A percentile compares a stretch with the other conserved stretches of the same genome.
Evolutionary conservation across 371 early-diverging fungal genomes (phyloP).

Genomic region (Coemansia sp.): DNA sequence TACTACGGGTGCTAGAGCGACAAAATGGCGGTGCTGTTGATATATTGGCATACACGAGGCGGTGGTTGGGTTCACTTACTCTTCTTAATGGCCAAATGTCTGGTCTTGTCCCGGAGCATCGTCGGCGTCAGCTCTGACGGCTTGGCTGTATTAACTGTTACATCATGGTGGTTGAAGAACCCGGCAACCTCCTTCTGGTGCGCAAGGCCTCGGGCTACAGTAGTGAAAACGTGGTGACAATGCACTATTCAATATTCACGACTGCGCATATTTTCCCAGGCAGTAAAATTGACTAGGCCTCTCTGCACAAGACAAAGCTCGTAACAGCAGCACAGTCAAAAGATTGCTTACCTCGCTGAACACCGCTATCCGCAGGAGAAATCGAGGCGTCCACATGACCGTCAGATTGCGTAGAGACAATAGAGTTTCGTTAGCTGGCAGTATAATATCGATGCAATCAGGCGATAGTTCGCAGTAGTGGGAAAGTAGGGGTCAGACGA

Average conservation of each 20-base stretch:
- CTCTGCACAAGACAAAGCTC: neutral
- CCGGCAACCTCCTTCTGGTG: slow-evolving; percentile 40
- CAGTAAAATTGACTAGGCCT: neutral
- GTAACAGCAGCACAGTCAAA: neutral
- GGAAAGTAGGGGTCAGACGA: neutral
- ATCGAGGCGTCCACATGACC: slow-evolving; percentile 2
- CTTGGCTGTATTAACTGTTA: slow-evolving; percentile 42
- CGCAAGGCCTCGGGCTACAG: slow-evolving; percentile 45
- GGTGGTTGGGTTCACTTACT: slow-evolving; percentile 12
- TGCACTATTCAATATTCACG: neutral
- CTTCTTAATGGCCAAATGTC: slow-evolving; percentile 38
- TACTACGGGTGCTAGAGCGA: neutral
- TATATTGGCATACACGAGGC: neutral
- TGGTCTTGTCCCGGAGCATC: slow-evolving; percentile 42
- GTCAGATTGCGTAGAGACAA: neutral
- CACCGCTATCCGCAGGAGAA: slow-evolving; percentile 13
- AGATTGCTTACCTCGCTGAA: slow-evolving; percentile 25
- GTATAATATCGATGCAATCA: neutral
- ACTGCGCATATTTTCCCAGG: neutral
- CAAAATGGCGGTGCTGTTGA: neutral
- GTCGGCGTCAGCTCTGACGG: slow-evolving; percentile 42
- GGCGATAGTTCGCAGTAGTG: slow-evolving; percentile 5
- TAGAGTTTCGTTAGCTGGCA: neutral
- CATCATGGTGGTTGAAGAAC: slow-evolving; percentile 41
- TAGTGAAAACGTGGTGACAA: neutral